phyloP scores from a whole-genome alignment of 345 rosid species.

The Eucalyptus sp. region DNA sequence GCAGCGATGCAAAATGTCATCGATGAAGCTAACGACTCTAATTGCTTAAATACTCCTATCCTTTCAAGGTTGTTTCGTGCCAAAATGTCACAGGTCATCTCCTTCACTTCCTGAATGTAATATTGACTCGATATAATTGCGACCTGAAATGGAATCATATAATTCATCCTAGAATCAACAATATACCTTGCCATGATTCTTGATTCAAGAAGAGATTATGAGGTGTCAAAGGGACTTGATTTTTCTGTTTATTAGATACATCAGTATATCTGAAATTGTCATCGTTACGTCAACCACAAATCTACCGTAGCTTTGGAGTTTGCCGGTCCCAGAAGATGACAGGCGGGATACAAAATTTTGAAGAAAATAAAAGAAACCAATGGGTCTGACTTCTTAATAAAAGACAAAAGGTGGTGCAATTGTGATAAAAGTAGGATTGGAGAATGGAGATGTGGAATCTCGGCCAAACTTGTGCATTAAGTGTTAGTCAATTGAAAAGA shows the following conservation, averaged over 20 bases:
- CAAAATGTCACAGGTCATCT: slow-evolving; percentile 21
- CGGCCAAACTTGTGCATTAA: neutral
- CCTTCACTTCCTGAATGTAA: neutral
- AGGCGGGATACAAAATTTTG: neutral
- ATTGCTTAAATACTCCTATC: slow-evolving; percentile 5
- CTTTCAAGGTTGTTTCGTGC: slow-evolving; percentile 2
- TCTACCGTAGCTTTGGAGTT: neutral
- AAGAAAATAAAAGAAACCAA: neutral
- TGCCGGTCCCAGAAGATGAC: neutral
- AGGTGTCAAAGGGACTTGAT: neutral
- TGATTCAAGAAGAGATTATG: neutral
- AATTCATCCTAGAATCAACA: neutral
- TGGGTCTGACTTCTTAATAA: neutral
- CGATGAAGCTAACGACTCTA: slow-evolving; percentile 6
- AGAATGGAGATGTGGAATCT: neutral
- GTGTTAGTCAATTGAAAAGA: neutral
- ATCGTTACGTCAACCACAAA: neutral
- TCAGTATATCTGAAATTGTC: neutral
- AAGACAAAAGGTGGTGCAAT: neutral
- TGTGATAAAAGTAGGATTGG: neutral
- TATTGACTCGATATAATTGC: neutral
- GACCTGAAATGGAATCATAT: neutral
- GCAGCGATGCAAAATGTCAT: slow-evolving; percentile 8
- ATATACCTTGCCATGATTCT: neutral
- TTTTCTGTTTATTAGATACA: neutral